Percentiles rank a stretch among this genome's conserved stretches.
phyloP scores from a whole-genome alignment of 192 early-diverging fungal genomes.

The Phycomyces blakesleeanus region DNA sequence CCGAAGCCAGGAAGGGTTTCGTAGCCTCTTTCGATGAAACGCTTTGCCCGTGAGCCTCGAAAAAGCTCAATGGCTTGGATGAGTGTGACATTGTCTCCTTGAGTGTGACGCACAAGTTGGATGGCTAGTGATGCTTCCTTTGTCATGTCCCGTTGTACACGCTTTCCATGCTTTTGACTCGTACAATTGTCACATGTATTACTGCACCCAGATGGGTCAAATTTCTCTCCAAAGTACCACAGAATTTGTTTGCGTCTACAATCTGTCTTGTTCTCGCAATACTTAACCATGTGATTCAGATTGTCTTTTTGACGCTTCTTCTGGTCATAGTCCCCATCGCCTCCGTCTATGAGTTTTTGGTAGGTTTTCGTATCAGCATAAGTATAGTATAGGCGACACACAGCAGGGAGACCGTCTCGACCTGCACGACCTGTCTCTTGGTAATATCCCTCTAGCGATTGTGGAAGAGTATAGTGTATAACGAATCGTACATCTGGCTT shows the following conservation, averaged over 20 bases:
- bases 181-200: constrained; percentile 89
- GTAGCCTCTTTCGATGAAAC: constrained; percentile 49
- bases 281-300: constrained; percentile 65
- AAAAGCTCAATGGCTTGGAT: constrained; percentile 70
- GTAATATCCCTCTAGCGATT: constrained; percentile 92
- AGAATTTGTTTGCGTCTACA: constrained; percentile 88
- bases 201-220: constrained; percentile 60
- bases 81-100: constrained; percentile 56
- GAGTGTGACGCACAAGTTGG: constrained; percentile 40
- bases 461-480: constrained; percentile 86
- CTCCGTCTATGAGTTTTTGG: constrained; percentile 71
- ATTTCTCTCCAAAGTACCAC: constrained; percentile 87
- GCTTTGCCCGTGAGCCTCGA: constrained; percentile 59
- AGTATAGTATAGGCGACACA: constrained; percentile 83
- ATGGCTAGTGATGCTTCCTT: constrained; percentile 48
- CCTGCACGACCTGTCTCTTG: constrained; percentile 96
- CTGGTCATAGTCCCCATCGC: constrained; percentile 76
- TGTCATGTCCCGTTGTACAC: constrained; percentile 52
- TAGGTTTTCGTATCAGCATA: constrained; percentile 72
- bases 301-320: constrained; percentile 73
- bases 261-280: constrained; percentile 82
- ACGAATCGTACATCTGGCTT: constrained; percentile 96
- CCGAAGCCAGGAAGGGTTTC: constrained; percentile 53
- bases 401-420: constrained; percentile 80
- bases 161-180: constrained; percentile 11